Evolutionary conservation across 441 rosid genomes (phyloP).

Genomic region (Lepidium campestre): DNA sequence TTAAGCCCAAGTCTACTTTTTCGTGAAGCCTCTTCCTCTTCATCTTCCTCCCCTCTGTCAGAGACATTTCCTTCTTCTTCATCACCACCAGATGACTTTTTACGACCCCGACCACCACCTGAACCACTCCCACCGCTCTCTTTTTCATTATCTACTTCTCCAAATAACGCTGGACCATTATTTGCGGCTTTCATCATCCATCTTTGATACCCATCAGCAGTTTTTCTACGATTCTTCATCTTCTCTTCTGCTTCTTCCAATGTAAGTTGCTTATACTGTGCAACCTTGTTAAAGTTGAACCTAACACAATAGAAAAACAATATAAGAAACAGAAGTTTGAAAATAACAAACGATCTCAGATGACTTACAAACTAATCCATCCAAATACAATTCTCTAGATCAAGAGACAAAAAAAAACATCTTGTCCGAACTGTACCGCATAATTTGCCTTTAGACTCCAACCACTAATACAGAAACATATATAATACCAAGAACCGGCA

Average conservation of each 20-base stretch:
- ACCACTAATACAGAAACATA: neutral
- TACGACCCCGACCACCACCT: slow-evolving; percentile 76
- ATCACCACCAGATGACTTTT: slow-evolving; percentile 54
- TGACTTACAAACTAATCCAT: neutral
- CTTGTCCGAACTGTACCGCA: neutral
- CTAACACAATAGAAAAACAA: slow-evolving; percentile 22
- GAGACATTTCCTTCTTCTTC: slow-evolving; percentile 84
- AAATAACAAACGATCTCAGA: neutral
- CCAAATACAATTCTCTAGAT: neutral
- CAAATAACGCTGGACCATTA: slow-evolving; percentile 88
- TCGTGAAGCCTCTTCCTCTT: slow-evolving; percentile 83
- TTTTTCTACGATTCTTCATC: slow-evolving; percentile 89
- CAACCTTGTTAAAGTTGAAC: slow-evolving; percentile 95
- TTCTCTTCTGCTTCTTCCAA: slow-evolving; percentile 98
- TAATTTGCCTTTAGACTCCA: neutral
- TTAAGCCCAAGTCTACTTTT: slow-evolving; percentile 81
- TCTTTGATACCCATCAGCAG: slow-evolving; percentile 94
- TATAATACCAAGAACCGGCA: slow-evolving; percentile 85
- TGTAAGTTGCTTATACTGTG: slow-evolving; percentile 92
- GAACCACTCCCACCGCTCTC: slow-evolving; percentile 43
- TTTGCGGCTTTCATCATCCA: slow-evolving; percentile 99
- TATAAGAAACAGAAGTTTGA: neutral
- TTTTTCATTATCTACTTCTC: slow-evolving; percentile 77
- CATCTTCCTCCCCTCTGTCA: slow-evolving; percentile 91
- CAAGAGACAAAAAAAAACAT: neutral